These are phyloP conservation scores for Yamadazyma kitorensis DNA, from an alignment of 805 yeast genomes.

Conservation along the genomic window DNA sequence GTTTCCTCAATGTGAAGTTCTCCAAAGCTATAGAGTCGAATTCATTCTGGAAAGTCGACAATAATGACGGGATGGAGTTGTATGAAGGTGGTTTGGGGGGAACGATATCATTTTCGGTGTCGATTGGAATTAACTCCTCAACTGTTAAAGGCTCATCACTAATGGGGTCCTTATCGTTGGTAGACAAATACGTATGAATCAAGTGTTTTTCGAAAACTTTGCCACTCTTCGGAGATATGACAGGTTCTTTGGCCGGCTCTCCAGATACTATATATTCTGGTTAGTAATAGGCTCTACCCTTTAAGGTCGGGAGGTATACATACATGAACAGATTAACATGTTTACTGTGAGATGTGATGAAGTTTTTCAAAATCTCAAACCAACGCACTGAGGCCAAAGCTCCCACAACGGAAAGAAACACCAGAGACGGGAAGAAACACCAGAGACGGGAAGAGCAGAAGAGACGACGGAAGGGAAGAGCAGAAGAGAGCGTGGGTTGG, in stretches of 20 bases:
- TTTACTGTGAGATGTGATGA: no score
- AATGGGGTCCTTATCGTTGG: slow-evolving; percentile 75
- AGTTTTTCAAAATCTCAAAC: no score
- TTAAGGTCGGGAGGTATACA: slow-evolving; percentile 7
- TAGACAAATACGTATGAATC: slow-evolving; percentile 58
- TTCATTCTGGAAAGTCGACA: slow-evolving; percentile 77
- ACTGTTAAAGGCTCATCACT: slow-evolving; percentile 55
- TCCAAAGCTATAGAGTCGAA: slow-evolving; percentile 89
- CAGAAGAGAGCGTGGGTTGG: no score
- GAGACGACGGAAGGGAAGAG: no score
- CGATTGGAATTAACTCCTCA: slow-evolving; percentile 54
- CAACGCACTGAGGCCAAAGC: no score
- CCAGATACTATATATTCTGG: slow-evolving; percentile 65
- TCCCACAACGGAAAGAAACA: no score
- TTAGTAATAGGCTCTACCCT: slow-evolving; percentile 10
- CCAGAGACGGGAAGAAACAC: neutral
- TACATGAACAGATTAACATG: slow-evolving; percentile 19
- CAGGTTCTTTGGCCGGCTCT: slow-evolving; percentile 65
- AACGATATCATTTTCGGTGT: slow-evolving; percentile 18
- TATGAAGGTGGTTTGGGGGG: slow-evolving; percentile 46
- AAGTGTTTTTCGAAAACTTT: slow-evolving; percentile 64
- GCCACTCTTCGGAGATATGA: slow-evolving; percentile 69
- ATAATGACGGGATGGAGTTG: slow-evolving; percentile 74
- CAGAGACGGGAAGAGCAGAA: no score
- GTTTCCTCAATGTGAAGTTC: slow-evolving; percentile 71